Evolutionary conservation across 1,139 yeast species (phyloP).

Genomic region (Zygoascus sp.): DNA sequence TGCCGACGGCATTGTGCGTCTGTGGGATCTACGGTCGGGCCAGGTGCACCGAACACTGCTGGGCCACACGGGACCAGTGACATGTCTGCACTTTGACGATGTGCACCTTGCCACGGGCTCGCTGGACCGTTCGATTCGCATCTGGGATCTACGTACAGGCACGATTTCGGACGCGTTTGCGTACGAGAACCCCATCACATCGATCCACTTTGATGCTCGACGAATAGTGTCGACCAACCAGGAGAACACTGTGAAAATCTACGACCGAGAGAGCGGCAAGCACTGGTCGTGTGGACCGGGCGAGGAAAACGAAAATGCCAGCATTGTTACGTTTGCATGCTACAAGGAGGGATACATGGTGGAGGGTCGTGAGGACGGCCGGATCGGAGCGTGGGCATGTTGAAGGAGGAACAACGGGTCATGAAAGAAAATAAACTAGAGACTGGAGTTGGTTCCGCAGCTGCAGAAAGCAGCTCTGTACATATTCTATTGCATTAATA

Average conservation of each 20-base stretch:
- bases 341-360: slow-evolving; percentile 59
- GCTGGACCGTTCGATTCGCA: slow-evolving; percentile 56
- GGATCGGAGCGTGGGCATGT: slow-evolving; percentile 56
- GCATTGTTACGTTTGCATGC: slow-evolving; percentile 41
- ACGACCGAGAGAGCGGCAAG: slow-evolving; percentile 48
- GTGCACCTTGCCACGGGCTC: slow-evolving; percentile 60
- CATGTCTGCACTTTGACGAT: slow-evolving; percentile 65
- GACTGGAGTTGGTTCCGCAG: neutral
- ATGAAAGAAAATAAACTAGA: neutral
- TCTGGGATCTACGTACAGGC: slow-evolving; percentile 73
- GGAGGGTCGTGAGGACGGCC: slow-evolving; percentile 58
- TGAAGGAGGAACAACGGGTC: slow-evolving; percentile 15
- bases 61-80: slow-evolving; percentile 69
- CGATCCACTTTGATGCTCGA: slow-evolving; percentile 52
- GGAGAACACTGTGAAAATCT: slow-evolving; percentile 49
- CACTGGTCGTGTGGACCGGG: slow-evolving; percentile 52
- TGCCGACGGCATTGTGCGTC: slow-evolving; percentile 65
- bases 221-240: slow-evolving; percentile 50
- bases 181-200: slow-evolving; percentile 48
- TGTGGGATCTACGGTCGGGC: slow-evolving; percentile 73
- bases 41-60: slow-evolving; percentile 59
- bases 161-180: slow-evolving; percentile 56
- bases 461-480: neutral
- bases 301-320: slow-evolving; percentile 30
- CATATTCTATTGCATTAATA: slow-evolving; percentile 1